Evolutionary conservation across 2,329 filamentous ascomycete species (phyloP).

Genomic region (Zymoseptoria crescenta): DNA sequence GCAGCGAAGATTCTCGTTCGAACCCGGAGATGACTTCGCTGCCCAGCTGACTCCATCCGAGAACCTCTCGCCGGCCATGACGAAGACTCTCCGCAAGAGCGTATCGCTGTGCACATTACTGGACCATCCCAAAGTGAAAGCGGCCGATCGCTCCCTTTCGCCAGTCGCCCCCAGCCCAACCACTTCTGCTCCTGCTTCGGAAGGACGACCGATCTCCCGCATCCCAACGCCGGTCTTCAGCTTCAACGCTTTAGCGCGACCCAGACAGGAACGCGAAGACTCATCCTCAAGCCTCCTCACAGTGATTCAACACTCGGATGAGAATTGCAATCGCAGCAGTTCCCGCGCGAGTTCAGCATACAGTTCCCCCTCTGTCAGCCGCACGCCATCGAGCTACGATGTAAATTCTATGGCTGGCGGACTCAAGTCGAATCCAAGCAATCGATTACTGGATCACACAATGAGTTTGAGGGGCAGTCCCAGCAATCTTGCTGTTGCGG

Average conservation of each 20-base stretch:
- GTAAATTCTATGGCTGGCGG: neutral
- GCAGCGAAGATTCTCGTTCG: constrained; percentile 36
- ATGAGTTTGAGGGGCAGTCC: constrained; percentile 18
- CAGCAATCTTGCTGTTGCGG: constrained; percentile 1
- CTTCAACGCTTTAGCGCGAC: constrained; percentile 22
- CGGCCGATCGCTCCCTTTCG: constrained; percentile 7
- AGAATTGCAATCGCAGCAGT: constrained; percentile 21
- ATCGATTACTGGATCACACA: constrained; percentile 17
- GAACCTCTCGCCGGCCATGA: constrained; percentile 6
- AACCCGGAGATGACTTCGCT: constrained; percentile 34
- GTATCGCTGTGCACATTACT: constrained; percentile 17
- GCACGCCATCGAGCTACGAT: neutral
- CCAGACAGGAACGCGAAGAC: constrained; percentile 32
- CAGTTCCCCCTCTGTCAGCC: constrained; percentile 15
- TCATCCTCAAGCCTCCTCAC: constrained; percentile 34
- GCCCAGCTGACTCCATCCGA: constrained; percentile 3
- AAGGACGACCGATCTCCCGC: constrained; percentile 26
- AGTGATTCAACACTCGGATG: constrained; percentile 16
- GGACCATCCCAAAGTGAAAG: neutral
- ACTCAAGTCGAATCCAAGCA: constrained; percentile 6
- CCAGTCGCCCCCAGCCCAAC: constrained; percentile 21
- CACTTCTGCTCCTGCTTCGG: constrained; percentile 8
- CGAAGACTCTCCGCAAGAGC: constrained; percentile 21
- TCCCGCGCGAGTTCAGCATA: constrained; percentile 22
- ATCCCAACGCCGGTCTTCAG: constrained; percentile 38